Evolutionary conservation across 768 basidiomycete species (phyloP).

Genomic region (Psilocybe subaeruginosa): DNA sequence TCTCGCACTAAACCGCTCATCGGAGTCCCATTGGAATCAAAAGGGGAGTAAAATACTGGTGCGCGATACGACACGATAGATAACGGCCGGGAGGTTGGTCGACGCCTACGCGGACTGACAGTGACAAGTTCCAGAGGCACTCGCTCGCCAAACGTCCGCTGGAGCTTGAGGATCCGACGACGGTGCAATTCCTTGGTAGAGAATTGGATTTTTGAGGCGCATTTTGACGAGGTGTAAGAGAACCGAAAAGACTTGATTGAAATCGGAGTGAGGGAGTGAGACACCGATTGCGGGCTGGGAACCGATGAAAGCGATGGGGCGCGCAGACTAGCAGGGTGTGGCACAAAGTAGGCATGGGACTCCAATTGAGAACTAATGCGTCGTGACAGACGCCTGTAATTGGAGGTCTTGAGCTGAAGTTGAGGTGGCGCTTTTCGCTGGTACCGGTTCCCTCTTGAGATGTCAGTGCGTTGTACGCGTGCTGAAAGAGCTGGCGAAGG

Average conservation of each 20-base stretch:
- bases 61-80: not conserved
- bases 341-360: not conserved
- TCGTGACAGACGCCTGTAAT: conserved; percentile 4
- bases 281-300: not conserved
- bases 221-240: not conserved
- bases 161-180: conserved; percentile 12
- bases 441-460: conserved; percentile 2
- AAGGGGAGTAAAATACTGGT: not conserved
- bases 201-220: not conserved
- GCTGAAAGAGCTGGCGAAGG: not conserved
- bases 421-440: conserved; percentile 11
- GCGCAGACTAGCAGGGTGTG: too few species aligned
- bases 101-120: not conserved
- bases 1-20: not conserved
- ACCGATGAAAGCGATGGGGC: not conserved
- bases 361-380: not conserved
- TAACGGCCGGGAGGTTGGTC: not conserved
- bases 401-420: conserved; percentile 6
- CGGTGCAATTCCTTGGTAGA: conserved; percentile 16
- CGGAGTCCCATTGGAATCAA: not conserved
- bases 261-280: not conserved
- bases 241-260: not conserved
- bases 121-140: conserved; percentile 10
- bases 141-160: conserved; percentile 12
- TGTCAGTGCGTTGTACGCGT: not conserved